These are phyloP conservation scores for Rhodotorula toruloides DNA, from an alignment of 768 basidiomycete genomes.

Conservation along the genomic window DNA sequence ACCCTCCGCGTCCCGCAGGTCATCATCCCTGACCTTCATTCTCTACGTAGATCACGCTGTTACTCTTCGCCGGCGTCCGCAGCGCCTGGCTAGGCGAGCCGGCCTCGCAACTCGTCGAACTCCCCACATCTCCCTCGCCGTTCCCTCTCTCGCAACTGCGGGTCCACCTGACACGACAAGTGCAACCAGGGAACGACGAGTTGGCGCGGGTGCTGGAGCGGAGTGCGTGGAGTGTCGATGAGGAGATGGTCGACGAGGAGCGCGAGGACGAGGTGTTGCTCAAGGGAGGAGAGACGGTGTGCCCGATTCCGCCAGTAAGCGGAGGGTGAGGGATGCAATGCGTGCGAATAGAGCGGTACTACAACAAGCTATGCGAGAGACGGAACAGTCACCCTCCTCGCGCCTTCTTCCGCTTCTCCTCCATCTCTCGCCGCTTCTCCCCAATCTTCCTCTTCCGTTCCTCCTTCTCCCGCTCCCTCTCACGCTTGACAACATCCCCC, in stretches of 20 bases:
- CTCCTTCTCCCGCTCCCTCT: slow-evolving; percentile 19
- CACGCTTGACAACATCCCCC: slow-evolving; percentile 13
- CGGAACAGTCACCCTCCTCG: slow-evolving; percentile 53
- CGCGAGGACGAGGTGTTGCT: slow-evolving; percentile 54
- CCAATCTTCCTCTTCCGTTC: slow-evolving; percentile 27
- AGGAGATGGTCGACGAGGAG: slow-evolving; percentile 62
- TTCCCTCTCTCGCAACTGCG: slow-evolving; percentile 56
- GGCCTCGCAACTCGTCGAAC: slow-evolving; percentile 54
- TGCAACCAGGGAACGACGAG: slow-evolving; percentile 40
- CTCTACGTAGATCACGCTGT: slow-evolving; percentile 43
- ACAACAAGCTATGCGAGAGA: not conserved
- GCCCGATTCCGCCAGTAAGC: slow-evolving; percentile 74
- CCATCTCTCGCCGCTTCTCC: slow-evolving; percentile 34
- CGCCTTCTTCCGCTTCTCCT: slow-evolving; percentile 49
- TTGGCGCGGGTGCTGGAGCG: slow-evolving; percentile 57
- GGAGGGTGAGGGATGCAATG: slow-evolving; percentile 55
- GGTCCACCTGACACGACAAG: slow-evolving; percentile 48
- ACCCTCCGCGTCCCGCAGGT: no score
- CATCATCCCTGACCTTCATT: not conserved
- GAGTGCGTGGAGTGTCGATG: slow-evolving; percentile 73
- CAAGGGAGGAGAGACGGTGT: slow-evolving; percentile 69
- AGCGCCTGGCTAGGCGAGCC: slow-evolving; percentile 57
- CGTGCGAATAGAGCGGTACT: no score
- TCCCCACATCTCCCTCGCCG: slow-evolving; percentile 49
- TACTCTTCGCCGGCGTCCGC: slow-evolving; percentile 62